Conservation (phyloP, 2,329 filamentous ascomycete species). For the Metarhizium robertsii region DNA sequence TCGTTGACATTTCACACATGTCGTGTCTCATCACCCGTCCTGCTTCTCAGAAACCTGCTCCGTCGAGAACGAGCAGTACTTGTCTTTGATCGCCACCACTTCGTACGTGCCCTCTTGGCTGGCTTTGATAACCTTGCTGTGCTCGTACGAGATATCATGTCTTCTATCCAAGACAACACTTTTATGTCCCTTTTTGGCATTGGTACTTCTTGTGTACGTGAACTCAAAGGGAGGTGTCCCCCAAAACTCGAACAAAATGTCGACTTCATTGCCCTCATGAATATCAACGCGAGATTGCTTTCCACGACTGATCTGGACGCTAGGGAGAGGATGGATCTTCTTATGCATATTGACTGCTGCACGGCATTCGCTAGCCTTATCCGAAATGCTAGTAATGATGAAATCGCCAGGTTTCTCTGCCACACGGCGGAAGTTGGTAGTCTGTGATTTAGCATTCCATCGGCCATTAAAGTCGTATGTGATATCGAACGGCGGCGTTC, state of each 20-base stretch:
- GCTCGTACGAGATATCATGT: conserved; percentile 75
- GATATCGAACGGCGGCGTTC: conserved; percentile 85
- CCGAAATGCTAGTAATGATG: conserved; percentile 74
- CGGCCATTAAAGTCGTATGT: conserved; percentile 81
- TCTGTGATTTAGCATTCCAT: conserved; percentile 69
- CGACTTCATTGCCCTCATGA: conserved; percentile 89
- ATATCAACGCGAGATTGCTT: conserved; percentile 78
- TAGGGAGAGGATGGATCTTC: conserved; percentile 83
- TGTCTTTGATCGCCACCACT: conserved; percentile 91
- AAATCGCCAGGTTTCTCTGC: conserved; percentile 88
- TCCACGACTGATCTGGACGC: conserved; percentile 82
- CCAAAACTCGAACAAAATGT: conserved; percentile 91
- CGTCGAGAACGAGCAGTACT: conserved; percentile 80
- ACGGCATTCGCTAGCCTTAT: conserved; percentile 81
- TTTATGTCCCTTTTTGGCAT: conserved; percentile 69
- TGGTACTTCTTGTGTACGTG: conserved; percentile 87
- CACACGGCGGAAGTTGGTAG: conserved; percentile 83
- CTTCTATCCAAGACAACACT: conserved; percentile 80
- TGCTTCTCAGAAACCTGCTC: conserved; percentile 43
- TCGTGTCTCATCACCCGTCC: conserved; percentile 15
- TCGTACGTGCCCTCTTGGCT: conserved; percentile 96
- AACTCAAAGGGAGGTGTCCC: conserved; percentile 96
- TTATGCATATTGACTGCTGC: conserved; percentile 71
- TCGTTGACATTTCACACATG: conserved; percentile 28
- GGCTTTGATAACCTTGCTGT: conserved; percentile 71